Conservation (phyloP, 306 rosid species). For the Trifolium pratense region DNA sequence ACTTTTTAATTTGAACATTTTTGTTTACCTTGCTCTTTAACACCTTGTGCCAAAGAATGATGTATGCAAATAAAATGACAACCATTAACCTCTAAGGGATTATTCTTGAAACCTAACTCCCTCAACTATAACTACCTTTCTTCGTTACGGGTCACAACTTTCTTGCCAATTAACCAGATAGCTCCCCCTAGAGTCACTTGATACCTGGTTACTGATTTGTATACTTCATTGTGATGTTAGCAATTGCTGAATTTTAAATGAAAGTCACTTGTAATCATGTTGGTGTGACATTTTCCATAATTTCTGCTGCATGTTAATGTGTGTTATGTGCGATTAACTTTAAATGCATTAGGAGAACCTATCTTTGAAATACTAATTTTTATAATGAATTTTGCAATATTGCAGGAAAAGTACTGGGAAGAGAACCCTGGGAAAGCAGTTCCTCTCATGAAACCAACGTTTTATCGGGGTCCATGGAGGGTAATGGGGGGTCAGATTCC, state of each 20-base stretch:
- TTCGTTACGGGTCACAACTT: not conserved
- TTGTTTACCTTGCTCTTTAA: slow-evolving; percentile 7
- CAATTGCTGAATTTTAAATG: not conserved
- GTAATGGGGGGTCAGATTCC: slow-evolving; percentile 54
- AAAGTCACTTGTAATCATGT: slow-evolving; percentile 11
- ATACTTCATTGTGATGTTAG: not conserved
- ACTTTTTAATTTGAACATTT: not conserved
- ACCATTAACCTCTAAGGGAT: not conserved
- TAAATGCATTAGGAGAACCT: not conserved
- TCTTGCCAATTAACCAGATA: not conserved
- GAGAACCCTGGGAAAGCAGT: slow-evolving; percentile 79
- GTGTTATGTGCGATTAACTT: not conserved
- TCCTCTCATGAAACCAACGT: slow-evolving; percentile 81
- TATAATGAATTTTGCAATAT: not conserved
- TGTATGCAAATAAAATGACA: not conserved
- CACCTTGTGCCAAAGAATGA: not conserved
- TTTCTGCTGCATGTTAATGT: not conserved
- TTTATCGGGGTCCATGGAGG: slow-evolving; percentile 61
- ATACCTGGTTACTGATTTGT: not conserved
- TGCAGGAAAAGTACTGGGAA: slow-evolving; percentile 93
- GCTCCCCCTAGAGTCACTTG: not conserved
- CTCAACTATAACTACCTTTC: not conserved
- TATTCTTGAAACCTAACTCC: slow-evolving; percentile 11
- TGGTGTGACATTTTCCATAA: not conserved
- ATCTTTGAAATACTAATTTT: slow-evolving; percentile 14